phyloP scores from a whole-genome alignment of 1,284 basidiomycete genomes.

The Boletellus sp. region DNA sequence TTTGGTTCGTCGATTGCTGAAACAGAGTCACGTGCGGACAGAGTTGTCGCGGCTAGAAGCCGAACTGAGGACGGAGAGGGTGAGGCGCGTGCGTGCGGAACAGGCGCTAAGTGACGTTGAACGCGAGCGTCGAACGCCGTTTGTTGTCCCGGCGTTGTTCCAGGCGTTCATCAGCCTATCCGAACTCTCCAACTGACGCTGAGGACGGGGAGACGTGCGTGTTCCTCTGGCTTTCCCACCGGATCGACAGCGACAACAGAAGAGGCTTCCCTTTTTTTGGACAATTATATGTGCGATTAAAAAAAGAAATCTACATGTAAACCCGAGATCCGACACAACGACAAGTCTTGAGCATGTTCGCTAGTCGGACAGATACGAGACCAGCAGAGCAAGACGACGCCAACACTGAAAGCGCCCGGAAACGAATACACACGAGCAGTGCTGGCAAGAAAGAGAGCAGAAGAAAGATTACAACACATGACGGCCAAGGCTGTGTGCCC shows the following conservation, averaged over 20 bases:
- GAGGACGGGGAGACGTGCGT: too few species aligned
- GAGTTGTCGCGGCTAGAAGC: constrained; percentile 18
- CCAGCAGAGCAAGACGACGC: not conserved
- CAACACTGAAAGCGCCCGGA: not conserved
- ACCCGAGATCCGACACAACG: constrained; percentile 11
- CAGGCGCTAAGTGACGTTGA: constrained; percentile 28
- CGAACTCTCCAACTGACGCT: constrained; percentile 21
- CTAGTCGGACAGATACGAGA: constrained; percentile 3
- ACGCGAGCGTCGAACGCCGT: constrained; percentile 27
- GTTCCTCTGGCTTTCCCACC: too few species aligned
- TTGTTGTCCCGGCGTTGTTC: constrained; percentile 32
- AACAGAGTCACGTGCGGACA: not conserved
- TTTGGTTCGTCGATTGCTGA: not conserved
- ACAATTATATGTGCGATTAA: not conserved
- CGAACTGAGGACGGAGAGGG: constrained; percentile 22
- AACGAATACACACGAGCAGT: constrained; percentile 4
- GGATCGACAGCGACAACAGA: too few species aligned
- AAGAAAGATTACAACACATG: not conserved
- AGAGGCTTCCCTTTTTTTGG: too few species aligned
- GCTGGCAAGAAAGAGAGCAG: not conserved
- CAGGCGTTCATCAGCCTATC: constrained; percentile 30
- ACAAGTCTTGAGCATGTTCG: not conserved
- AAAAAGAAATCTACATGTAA: constrained; percentile 6
- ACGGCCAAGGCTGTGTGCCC: too few species aligned
- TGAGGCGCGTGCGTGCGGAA: constrained; percentile 24